Evolutionary conservation across 306 rosid genomes (phyloP).

Genomic region (Vigna mungo): DNA sequence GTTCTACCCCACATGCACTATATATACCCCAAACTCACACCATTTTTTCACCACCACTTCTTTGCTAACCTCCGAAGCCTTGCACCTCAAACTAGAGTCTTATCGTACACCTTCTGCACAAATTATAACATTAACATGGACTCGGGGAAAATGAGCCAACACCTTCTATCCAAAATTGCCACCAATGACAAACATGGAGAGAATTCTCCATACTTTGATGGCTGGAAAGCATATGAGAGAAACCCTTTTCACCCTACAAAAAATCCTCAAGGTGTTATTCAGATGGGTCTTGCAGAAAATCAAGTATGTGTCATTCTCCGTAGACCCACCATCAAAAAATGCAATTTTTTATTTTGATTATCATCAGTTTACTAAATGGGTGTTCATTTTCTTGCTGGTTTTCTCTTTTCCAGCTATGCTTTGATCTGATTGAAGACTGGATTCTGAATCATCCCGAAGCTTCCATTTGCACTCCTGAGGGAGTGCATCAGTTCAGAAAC

Average conservation of each 20-base stretch:
- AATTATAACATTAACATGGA: constrained; percentile 36
- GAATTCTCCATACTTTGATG: constrained; percentile 81
- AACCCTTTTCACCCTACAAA: constrained; percentile 75
- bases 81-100: constrained; percentile 25
- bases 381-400: background rate
- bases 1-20: background rate
- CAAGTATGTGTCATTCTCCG: constrained; percentile 54
- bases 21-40: constrained; percentile 31
- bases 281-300: constrained; percentile 96
- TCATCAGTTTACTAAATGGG: background rate
- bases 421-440: constrained; percentile 76
- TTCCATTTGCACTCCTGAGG: constrained; percentile 82
- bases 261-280: constrained; percentile 81
- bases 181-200: constrained; percentile 79
- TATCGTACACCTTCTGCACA: background rate
- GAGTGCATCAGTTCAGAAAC: constrained; percentile 63
- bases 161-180: constrained; percentile 74
- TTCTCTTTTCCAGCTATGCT: constrained; percentile 57
- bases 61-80: background rate
- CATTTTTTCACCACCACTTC: background rate
- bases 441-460: constrained; percentile 71
- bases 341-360: background rate
- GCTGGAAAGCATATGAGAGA: constrained; percentile 84
- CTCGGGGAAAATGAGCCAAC: constrained; percentile 37
- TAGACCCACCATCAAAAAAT: background rate